A percentile compares a stretch with the other conserved stretches of the same genome.
These are phyloP conservation scores for Scheffersomyces stipitis DNA, from an alignment of 805 yeast genomes.

Conservation along the genomic window DNA sequence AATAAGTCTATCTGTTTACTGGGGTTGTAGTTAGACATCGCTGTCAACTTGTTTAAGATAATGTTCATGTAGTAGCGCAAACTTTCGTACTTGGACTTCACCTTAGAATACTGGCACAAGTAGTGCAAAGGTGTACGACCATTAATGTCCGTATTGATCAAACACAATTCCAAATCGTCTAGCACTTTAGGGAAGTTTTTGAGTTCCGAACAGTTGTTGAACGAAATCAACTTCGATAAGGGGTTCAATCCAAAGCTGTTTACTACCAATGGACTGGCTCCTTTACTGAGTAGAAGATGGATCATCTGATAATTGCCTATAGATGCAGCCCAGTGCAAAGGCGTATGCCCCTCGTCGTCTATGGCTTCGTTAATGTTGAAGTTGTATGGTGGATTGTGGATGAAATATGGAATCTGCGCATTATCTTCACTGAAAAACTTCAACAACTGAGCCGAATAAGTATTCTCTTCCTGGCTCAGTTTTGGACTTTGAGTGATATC, in stretches of 20 bases:
- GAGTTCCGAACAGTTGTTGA: slow-evolving; percentile 83
- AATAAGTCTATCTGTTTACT: slow-evolving; percentile 59
- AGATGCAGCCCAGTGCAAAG: slow-evolving; percentile 97
- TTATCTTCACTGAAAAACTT: slow-evolving; percentile 45
- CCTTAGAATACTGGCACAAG: slow-evolving; percentile 67
- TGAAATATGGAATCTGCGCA: slow-evolving; percentile 58
- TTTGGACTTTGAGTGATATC: background rate
- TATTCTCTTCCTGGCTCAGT: slow-evolving; percentile 32
- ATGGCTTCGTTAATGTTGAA: slow-evolving; percentile 74
- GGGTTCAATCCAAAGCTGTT: slow-evolving; percentile 80
- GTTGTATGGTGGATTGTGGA: slow-evolving; percentile 61
- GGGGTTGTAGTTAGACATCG: slow-evolving; percentile 27
- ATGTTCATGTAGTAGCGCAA: slow-evolving; percentile 81
- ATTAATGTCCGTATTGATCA: slow-evolving; percentile 72
- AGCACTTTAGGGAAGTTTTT: slow-evolving; percentile 77
- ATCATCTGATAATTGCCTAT: slow-evolving; percentile 83
- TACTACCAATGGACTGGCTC: slow-evolving; percentile 61
- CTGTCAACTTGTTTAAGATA: slow-evolving; percentile 69
- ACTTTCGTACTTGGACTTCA: slow-evolving; percentile 69
- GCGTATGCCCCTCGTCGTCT: slow-evolving; percentile 92
- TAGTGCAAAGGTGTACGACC: slow-evolving; percentile 85
- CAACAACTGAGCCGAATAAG: slow-evolving; percentile 39
- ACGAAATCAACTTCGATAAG: slow-evolving; percentile 76
- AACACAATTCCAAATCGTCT: slow-evolving; percentile 71
- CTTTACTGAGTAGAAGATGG: slow-evolving; percentile 70